A percentile compares a stretch with the other conserved stretches of the same genome.
These are phyloP conservation scores for Saccharomycopsis olivae DNA, from an alignment of 805 yeast species.

Conservation along the genomic window DNA sequence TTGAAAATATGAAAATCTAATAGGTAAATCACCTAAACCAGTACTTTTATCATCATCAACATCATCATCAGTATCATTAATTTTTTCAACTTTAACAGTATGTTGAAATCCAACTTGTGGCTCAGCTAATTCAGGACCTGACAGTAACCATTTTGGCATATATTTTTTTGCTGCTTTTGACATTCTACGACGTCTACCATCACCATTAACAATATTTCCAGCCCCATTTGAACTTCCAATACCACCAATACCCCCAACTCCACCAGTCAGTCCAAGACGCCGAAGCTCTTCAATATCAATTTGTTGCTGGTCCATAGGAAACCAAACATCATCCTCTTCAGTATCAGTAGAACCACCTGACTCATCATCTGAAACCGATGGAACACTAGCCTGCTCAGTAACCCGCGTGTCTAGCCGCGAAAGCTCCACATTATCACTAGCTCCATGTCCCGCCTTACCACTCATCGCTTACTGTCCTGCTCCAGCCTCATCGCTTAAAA, in stretches of 20 bases:
- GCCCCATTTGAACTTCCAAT: background rate
- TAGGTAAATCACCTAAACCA: conserved; percentile 35
- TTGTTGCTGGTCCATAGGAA: conserved; percentile 77
- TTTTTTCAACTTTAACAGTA: background rate
- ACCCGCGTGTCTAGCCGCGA: too few relatives aligned
- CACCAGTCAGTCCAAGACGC: conserved; percentile 37
- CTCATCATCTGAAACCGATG: conserved; percentile 35
- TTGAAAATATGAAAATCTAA: conserved; percentile 74
- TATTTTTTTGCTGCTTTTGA: conserved; percentile 13
- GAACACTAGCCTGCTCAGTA: too few relatives aligned
- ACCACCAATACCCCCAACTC: background rate
- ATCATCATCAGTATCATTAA: background rate
- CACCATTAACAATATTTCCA: background rate
- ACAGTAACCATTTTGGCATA: conserved; percentile 11
- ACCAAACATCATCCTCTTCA: conserved; percentile 88
- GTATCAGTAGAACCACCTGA: conserved; percentile 83
- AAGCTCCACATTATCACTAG: too few relatives aligned
- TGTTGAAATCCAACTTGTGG: background rate
- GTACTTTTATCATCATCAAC: conserved; percentile 1
- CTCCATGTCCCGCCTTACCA: too few relatives aligned
- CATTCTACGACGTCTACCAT: background rate
- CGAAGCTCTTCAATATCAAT: conserved; percentile 89
- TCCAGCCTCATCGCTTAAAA: too few relatives aligned
- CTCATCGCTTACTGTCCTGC: too few relatives aligned
- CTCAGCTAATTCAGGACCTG: too few relatives aligned